Percentiles rank a stretch among this genome's conserved stretches.
Evolutionary conservation across 140 eudicot species (phyloP).

Genomic region (Flaveria floridana): DNA sequence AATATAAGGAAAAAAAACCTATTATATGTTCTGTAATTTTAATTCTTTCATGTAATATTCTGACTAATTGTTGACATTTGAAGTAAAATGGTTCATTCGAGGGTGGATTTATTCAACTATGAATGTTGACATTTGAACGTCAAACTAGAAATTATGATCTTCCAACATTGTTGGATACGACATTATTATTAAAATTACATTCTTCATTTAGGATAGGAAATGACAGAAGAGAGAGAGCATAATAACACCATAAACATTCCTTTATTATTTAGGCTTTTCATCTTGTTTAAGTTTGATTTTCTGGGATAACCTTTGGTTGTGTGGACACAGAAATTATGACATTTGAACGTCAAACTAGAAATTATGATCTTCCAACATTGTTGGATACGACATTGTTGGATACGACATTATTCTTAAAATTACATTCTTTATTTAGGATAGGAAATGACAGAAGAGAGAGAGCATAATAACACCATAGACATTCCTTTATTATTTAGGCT

Average conservation of each 20-base stretch:
- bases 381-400: too few species aligned
- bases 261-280: neutral
- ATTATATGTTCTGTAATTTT: neutral
- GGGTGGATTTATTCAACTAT: neutral
- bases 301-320: slow-evolving; percentile 22
- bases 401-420: too few species aligned
- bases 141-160: neutral
- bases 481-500: neutral
- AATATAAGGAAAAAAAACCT: slow-evolving; percentile 16
- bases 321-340: slow-evolving; percentile 3
- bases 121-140: neutral
- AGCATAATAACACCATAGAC: neutral
- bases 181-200: neutral
- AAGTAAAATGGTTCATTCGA: neutral
- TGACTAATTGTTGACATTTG: slow-evolving; percentile 9
- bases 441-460: too few species aligned
- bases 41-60: slow-evolving; percentile 4
- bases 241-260: neutral
- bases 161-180: neutral
- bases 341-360: too few species aligned
- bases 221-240: slow-evolving; percentile 61
- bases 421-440: too few species aligned
- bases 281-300: slow-evolving; percentile 2
- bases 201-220: neutral
- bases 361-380: too few species aligned